Base-by-base conservation (phyloP, 495 filamentous ascomycete species). In the Penicillium canariense region DNA sequence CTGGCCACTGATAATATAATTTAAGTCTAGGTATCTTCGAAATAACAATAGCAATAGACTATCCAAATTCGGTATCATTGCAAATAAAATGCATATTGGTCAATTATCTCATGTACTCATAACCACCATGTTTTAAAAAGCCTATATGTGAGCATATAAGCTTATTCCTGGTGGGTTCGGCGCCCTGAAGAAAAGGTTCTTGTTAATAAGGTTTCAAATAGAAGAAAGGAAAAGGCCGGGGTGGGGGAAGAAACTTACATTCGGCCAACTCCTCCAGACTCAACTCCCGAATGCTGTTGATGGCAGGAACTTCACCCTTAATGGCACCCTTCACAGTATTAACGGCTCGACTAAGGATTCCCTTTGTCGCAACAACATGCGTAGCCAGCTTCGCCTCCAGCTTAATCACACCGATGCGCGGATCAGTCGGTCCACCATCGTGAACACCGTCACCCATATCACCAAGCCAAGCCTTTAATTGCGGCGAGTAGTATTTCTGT, bases 391-490 rank as follows among this genome's bases (percentile, higher is more conserved):
- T 68, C 5, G 75, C 68, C 53, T 71, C 67, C 5, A 82, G 65
- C 61, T 71, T 74, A 35, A 82, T 80, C 25, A 80, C 71, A 5
- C 72, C 76, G 59, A 96, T 89, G 9, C 92, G 76, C 8, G 92
- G 92, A 62, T 96, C 92, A 4, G 87, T 77, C 9, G 85, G 84
- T 2, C 86, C 81, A 10, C 93, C 92, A 56, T 96, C 87, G 62
- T 96, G 92, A 35, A 81, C 82, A 2, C 90, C 91, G 56, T 96
- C 92, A 12, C 88, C 91, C 11, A 97, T 77, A 59, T 97, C 92
- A 18, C 92, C 93, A 18, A 97, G 63, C 92, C 92, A 96, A 0
- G 90, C 87, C 67, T 89, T 91, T 49, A 97, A 76, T 5, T 74
- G 65, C 1, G 84, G 80, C 43, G 81, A 85, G 68, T 96, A 96